A percentile compares a stretch with the other conserved stretches of the same genome.
Conservation (phyloP, 352 stramenopile species). For the Globisporangium barbulae region DNA sequence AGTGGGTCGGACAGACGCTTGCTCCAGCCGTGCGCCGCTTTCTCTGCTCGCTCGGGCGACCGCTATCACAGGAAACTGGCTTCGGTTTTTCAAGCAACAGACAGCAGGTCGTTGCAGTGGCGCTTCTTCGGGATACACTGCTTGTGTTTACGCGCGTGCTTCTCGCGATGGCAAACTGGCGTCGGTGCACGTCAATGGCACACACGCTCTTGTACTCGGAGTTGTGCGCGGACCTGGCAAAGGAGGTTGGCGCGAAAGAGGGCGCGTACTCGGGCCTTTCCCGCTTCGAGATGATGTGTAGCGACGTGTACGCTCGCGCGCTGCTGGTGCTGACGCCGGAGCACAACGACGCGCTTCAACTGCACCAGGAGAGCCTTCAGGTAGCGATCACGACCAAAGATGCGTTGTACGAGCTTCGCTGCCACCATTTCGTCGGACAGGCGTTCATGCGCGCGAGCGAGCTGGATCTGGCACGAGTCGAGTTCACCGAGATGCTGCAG, state of each 20-base stretch:
- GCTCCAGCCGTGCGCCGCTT: constrained; percentile 12
- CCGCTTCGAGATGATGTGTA: constrained; percentile 48
- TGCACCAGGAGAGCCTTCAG: constrained; percentile 47
- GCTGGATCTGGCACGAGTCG: constrained; percentile 30
- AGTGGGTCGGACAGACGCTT: constrained; percentile 18
- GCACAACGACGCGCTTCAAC: constrained; percentile 35
- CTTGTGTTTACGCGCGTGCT: constrained; percentile 43
- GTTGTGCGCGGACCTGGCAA: constrained; percentile 41
- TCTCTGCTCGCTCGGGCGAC: constrained; percentile 3
- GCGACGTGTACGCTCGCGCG: constrained; percentile 32
- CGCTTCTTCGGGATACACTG: constrained; percentile 36
- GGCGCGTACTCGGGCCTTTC: constrained; percentile 1
- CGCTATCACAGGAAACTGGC: not conserved
- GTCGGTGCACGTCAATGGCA: constrained; percentile 41
- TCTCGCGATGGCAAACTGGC: constrained; percentile 35
- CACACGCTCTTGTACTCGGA: constrained; percentile 38
- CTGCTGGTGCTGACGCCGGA: constrained; percentile 36
- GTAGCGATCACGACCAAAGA: constrained; percentile 31
- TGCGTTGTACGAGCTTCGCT: constrained; percentile 37
- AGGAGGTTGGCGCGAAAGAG: constrained; percentile 21
- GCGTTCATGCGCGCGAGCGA: constrained; percentile 35
- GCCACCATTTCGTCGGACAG: constrained; percentile 36
- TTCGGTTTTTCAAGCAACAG: not conserved
- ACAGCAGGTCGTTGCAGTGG: constrained; percentile 10
- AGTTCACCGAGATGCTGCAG: constrained; percentile 39